A percentile compares a stretch with the other conserved stretches of the same genome.
phyloP scores from a whole-genome alignment of 352 stramenopile genomes.

The Hyaloperonospora arabidopsidis region DNA sequence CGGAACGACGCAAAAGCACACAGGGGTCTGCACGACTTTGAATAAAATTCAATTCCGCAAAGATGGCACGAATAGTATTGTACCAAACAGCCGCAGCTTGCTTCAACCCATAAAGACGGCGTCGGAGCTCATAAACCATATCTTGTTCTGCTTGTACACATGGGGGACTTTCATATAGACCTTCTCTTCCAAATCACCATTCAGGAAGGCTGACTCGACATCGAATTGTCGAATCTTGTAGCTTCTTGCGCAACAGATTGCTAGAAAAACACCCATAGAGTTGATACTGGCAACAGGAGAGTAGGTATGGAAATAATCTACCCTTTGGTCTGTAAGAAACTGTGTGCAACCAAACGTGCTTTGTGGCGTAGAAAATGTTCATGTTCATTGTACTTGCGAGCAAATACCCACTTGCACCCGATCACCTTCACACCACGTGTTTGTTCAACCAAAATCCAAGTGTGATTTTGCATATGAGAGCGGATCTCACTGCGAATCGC shows the following conservation, averaged over 20 bases:
- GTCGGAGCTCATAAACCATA: conserved; percentile 20
- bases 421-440: conserved; percentile 13
- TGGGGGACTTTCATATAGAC: conserved; percentile 23
- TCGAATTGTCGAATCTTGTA: conserved; percentile 19
- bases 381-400: conserved; percentile 15
- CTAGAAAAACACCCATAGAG: conserved; percentile 20
- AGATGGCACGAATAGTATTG: conserved; percentile 16
- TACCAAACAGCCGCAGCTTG: conserved; percentile 26
- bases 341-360: conserved; percentile 16
- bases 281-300: conserved; percentile 19
- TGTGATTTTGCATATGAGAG: conserved; percentile 9
- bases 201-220: conserved; percentile 32
- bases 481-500: conserved; percentile 5
- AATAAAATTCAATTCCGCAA: conserved; percentile 4
- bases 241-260: conserved; percentile 14
- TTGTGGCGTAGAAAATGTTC: conserved; percentile 24
- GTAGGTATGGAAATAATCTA: conserved; percentile 26
- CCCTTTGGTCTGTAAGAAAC: too few relatives aligned
- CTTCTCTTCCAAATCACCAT: conserved; percentile 23
- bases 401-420: conserved; percentile 26
- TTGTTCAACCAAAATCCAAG: conserved; percentile 9
- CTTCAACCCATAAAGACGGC: conserved; percentile 31
- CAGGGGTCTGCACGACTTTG: conserved; percentile 6
- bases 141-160: conserved; percentile 6
- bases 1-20: conserved; percentile 10